phyloP scores from a whole-genome alignment of 805 yeast species.

The Wickerhamiella alocasiicola region DNA sequence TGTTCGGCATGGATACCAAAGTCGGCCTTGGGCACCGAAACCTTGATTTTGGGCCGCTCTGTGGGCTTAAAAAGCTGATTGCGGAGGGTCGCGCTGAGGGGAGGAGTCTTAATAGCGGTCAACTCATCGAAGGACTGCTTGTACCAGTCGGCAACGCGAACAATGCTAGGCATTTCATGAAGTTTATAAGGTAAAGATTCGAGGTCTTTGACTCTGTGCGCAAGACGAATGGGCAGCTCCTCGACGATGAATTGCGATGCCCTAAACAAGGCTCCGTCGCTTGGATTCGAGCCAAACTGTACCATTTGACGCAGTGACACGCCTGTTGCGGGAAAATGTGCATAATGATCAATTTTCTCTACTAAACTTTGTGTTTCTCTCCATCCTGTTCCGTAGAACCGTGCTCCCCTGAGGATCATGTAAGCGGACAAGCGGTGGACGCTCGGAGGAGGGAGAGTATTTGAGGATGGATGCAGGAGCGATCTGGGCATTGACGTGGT shows the following conservation, averaged over 20 bases:
- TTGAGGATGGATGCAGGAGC: too few relatives aligned
- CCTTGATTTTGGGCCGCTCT: conserved; percentile 14
- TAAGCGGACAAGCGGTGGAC: too few relatives aligned
- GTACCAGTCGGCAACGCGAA: conserved; percentile 75
- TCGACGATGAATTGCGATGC: conserved; percentile 78
- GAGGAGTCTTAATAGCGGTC: conserved; percentile 50
- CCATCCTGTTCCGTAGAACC: conserved; percentile 11
- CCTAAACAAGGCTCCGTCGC: conserved; percentile 63
- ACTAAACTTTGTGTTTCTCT: conserved; percentile 31
- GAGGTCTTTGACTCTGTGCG: conserved; percentile 73
- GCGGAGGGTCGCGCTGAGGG: conserved; percentile 31
- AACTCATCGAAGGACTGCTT: conserved; percentile 77
- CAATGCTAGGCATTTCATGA: conserved; percentile 59
- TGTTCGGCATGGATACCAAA: conserved; percentile 26
- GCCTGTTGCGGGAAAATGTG: conserved; percentile 69
- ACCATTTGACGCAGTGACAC: conserved; percentile 82
- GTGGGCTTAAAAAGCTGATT: conserved; percentile 22
- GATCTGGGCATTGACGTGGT: too few relatives aligned
- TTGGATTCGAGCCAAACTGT: conserved; percentile 71
- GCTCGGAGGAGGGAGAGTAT: too few relatives aligned
- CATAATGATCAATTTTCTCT: conserved; percentile 49
- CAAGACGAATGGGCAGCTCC: conserved; percentile 76
- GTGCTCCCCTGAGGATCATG: too few relatives aligned
- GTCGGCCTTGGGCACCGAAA: conserved; percentile 18
- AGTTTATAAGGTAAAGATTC: conserved; percentile 70